Evolutionary conservation across 495 filamentous ascomycete genomes (phyloP), one percentile per base, ranked within the genome.

Genomic region (Astrothelium subdiscretum): DNA sequence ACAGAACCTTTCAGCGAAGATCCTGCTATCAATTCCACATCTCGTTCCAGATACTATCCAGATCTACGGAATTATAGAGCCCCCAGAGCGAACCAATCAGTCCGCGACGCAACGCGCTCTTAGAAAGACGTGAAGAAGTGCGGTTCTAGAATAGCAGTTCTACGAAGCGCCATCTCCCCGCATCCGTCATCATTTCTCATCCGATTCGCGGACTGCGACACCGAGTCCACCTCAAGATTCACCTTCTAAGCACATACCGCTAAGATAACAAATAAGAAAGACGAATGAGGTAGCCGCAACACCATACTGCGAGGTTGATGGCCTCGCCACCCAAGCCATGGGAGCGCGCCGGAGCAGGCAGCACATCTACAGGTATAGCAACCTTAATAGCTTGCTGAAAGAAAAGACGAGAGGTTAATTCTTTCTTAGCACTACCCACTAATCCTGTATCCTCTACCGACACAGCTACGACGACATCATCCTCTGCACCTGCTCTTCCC

Each of bases 291-390:
- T 54, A 54, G 48, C 20, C 11, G 20, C 15, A 20, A 24, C 8
- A 3, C 24, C 22, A 10, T 27, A 26, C 22, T 8, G 15, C 20
- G 48, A 29, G 48, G 48, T 29, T 29, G 48, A 54, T 54, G 48
- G 48, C 48, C 66, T 92, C 92, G 76, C 92, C 92, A 68, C 92
- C 92, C 38, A 97, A 97, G 76, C 92, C 92, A 22, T 97, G 92
- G 92, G 92, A 97, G 76, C 83, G 85, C 72, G 81, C 83, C 62
- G 87, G 89, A 72, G 82, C 83, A 54, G 72, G 76, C 59, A 72
- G 80, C 63, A 76, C 82, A 57, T 70, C 72, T 40, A 68, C 63
- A 59, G 32, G 27, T 32, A 38, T 38, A 58, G 10, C 31, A 0
- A 31, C 2, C 12, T 20, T 18, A 29, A 2, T 58, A 27, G 32